These are phyloP conservation scores for Neopestalotiopsis clavispora DNA, from an alignment of 2,329 filamentous ascomycete genomes.

Conservation along the genomic window DNA sequence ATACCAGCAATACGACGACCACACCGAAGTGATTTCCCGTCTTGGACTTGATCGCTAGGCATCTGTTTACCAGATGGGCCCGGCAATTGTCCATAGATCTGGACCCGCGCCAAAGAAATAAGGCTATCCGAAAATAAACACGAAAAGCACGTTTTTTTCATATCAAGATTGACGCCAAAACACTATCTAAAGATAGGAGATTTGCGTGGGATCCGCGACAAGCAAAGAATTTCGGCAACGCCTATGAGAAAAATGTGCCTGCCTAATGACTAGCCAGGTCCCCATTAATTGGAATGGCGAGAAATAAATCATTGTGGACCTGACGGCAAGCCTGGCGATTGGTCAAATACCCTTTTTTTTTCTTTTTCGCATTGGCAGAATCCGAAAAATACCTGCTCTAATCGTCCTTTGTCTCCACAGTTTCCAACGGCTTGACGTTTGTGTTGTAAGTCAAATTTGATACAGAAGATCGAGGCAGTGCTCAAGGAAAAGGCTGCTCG, in stretches of 20 bases:
- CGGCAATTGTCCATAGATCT: background rate
- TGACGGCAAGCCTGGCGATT: background rate
- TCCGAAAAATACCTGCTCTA: background rate
- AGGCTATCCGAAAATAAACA: background rate
- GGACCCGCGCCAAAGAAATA: background rate
- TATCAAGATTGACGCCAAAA: background rate
- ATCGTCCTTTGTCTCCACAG: background rate
- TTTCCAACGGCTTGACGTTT: background rate
- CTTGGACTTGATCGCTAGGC: too few species aligned
- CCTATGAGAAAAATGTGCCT: background rate
- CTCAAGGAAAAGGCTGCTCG: background rate
- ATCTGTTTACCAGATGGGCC: too few species aligned
- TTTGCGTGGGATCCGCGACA: background rate
- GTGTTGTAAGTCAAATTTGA: background rate
- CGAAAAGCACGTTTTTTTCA: background rate
- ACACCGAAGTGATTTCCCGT: too few species aligned
- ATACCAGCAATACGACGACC: too few species aligned
- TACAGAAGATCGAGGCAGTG: background rate
- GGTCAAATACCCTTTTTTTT: background rate
- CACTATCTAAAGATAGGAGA: background rate
- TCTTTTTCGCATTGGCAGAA: background rate
- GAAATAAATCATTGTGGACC: background rate
- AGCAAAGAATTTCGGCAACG: background rate
- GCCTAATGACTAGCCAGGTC: too few species aligned
- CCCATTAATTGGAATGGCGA: too few species aligned